A percentile compares a stretch with the other conserved stretches of the same genome.
These are phyloP conservation scores for Xylaria sp. DNA, from an alignment of 2,329 filamentous ascomycete genomes.

Conservation along the genomic window DNA sequence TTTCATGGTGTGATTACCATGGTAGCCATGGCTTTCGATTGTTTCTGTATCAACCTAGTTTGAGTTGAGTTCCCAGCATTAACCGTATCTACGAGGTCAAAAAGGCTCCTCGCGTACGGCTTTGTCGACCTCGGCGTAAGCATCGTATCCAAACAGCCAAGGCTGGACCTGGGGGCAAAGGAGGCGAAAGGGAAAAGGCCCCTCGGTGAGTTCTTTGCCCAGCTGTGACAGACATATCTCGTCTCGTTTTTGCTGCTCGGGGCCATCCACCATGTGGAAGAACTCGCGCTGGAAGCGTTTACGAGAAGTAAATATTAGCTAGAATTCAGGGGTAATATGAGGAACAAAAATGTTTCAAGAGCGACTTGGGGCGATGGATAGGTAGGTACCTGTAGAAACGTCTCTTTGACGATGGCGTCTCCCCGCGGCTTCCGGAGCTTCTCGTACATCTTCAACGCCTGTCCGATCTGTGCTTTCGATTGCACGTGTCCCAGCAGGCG, in stretches of 20 bases:
- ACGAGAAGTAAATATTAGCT: not conserved
- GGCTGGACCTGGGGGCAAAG: constrained; percentile 64
- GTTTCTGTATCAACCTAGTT: no score
- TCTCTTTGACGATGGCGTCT: constrained; percentile 61
- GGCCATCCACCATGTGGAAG: constrained; percentile 57
- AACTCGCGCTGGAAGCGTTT: constrained; percentile 46
- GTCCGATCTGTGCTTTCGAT: constrained; percentile 48
- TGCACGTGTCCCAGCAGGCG: constrained; percentile 56
- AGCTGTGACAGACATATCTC: constrained; percentile 58
- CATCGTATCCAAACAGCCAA: constrained; percentile 68
- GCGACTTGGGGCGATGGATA: constrained; percentile 15
- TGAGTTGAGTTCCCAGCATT: no score
- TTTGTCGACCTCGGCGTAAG: constrained; percentile 55
- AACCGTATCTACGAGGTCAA: not conserved
- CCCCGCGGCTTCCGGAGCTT: constrained; percentile 51
- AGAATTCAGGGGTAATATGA: not conserved
- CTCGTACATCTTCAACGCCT: constrained; percentile 50
- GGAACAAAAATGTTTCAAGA: not conserved
- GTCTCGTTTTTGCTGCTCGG: constrained; percentile 61
- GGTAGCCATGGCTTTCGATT: no score
- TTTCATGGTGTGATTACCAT: no score
- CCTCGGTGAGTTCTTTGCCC: constrained; percentile 50
- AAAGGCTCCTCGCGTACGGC: constrained; percentile 30
- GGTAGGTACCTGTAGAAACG: constrained; percentile 52
- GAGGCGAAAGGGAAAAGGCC: constrained; percentile 65